Conservation (phyloP, 441 rosid species). For the Populus hybrid region DNA sequence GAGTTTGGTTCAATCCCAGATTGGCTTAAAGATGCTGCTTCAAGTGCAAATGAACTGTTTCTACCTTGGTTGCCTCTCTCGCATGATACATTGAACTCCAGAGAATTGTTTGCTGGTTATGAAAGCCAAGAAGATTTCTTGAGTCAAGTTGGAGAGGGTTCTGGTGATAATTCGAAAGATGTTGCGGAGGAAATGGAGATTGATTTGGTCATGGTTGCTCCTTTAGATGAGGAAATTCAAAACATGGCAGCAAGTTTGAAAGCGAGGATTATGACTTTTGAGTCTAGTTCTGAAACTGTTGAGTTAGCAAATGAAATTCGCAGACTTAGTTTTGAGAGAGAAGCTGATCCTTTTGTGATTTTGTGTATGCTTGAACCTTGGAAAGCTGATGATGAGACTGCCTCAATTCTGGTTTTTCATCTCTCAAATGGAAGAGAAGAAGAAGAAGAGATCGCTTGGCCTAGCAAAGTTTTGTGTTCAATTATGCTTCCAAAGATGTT, state of each 20-base stretch:
- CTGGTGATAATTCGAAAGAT: slow-evolving; percentile 27
- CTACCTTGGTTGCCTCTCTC: slow-evolving; percentile 72
- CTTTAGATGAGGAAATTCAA: slow-evolving; percentile 34
- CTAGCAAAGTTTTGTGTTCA: slow-evolving; percentile 61
- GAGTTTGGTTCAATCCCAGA: slow-evolving; percentile 56
- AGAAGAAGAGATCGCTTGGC: slow-evolving; percentile 55
- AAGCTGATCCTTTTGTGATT: slow-evolving; percentile 40
- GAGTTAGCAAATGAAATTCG: slow-evolving; percentile 50
- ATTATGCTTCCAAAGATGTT: slow-evolving; percentile 65
- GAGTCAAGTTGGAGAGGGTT: slow-evolving; percentile 33
- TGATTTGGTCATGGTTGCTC: slow-evolving; percentile 22
- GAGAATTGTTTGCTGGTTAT: slow-evolving; percentile 26
- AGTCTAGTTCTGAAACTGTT: slow-evolving; percentile 38
- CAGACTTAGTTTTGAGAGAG: slow-evolving; percentile 42
- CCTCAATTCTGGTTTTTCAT: slow-evolving; percentile 53
- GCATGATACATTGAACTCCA: slow-evolving; percentile 28
- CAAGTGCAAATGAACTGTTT: slow-evolving; percentile 18
- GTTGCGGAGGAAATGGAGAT: slow-evolving; percentile 31
- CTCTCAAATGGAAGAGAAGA: slow-evolving; percentile 32
- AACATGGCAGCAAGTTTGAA: slow-evolving; percentile 39
- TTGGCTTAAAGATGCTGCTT: slow-evolving; percentile 45
- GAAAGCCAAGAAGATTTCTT: slow-evolving; percentile 20
- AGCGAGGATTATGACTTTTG: slow-evolving; percentile 37
- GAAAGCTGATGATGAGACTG: slow-evolving; percentile 66
- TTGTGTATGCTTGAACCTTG: slow-evolving; percentile 69